These are phyloP conservation scores for Tetradesmus lagerheimii DNA, from an alignment of 139 green algal species.

Conservation along the genomic window DNA sequence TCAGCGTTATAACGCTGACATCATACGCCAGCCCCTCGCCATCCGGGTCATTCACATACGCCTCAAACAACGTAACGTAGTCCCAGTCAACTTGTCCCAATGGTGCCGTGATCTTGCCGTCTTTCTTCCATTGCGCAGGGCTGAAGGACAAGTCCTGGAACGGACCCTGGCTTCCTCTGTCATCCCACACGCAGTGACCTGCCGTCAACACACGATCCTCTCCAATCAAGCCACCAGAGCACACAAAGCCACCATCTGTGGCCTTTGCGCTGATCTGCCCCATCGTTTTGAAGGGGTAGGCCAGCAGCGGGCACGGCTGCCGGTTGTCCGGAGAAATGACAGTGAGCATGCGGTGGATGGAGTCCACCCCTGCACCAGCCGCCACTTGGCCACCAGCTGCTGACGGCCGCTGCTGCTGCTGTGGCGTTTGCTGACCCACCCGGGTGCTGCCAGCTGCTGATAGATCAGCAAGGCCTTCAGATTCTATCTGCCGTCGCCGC, in stretches of 20 bases:
- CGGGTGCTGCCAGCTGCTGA: neutral
- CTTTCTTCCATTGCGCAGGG: slow-evolving; percentile 28
- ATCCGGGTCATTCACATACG: slow-evolving; percentile 50
- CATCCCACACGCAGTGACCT: slow-evolving; percentile 60
- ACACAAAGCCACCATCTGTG: slow-evolving; percentile 42
- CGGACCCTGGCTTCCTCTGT: slow-evolving; percentile 11
- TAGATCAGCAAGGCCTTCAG: neutral
- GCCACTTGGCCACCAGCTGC: neutral
- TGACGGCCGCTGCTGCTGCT: neutral
- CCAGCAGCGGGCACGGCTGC: slow-evolving; percentile 11
- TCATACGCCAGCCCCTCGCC: slow-evolving; percentile 51
- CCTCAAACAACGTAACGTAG: slow-evolving; percentile 35
- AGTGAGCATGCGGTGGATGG: slow-evolving; percentile 30
- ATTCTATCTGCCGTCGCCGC: neutral
- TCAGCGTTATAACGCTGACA: slow-evolving; percentile 52
- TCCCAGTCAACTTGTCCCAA: slow-evolving; percentile 37
- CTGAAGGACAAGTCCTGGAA: slow-evolving; percentile 42
- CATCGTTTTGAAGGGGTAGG: slow-evolving; percentile 28
- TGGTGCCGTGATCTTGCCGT: neutral
- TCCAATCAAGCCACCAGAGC: slow-evolving; percentile 49
- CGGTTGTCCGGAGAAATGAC: slow-evolving; percentile 32
- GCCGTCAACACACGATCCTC: slow-evolving; percentile 53
- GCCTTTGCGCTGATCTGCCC: slow-evolving; percentile 41
- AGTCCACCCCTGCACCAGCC: neutral
- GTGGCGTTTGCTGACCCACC: neutral